Evolutionary conservation across 202 grass and related monocot species (phyloP).

Genomic region (Schoenoplectus triqueter): DNA sequence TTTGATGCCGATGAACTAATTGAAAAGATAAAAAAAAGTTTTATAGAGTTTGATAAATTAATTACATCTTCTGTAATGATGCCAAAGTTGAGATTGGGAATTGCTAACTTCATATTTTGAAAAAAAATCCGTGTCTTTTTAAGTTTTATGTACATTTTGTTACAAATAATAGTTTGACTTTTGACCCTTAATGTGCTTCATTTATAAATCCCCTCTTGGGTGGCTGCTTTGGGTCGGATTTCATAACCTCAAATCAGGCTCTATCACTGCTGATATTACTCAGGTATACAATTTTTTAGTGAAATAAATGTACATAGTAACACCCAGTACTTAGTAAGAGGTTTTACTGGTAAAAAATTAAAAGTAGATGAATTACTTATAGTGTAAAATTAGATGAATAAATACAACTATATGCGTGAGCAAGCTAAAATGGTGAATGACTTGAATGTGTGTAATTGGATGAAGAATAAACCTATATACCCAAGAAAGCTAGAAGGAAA

Average conservation of each 20-base stretch:
- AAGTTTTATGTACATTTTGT: neutral
- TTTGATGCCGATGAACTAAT: conserved; percentile 92
- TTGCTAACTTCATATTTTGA: conserved; percentile 19
- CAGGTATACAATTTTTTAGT: conserved; percentile 57
- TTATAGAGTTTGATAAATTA: conserved; percentile 98
- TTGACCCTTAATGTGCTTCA: conserved; percentile 38
- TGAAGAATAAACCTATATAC: too few relatives aligned
- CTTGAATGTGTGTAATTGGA: too few relatives aligned
- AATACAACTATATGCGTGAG: neutral
- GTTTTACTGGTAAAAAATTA: neutral
- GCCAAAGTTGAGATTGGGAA: conserved; percentile 68
- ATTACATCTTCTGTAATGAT: conserved; percentile 99
- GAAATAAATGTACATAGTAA: conserved; percentile 13
- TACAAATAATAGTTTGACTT: conserved; percentile 28
- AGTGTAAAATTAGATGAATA: neutral
- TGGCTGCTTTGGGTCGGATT: conserved; percentile 89
- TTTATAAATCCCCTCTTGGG: conserved; percentile 50
- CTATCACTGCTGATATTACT: conserved; percentile 87
- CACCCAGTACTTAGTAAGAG: neutral
- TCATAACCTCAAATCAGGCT: conserved; percentile 95
- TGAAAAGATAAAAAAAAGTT: conserved; percentile 93
- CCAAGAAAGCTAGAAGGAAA: neutral
- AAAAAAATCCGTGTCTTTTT: conserved; percentile 7
- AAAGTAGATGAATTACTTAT: neutral
- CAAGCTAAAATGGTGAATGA: neutral